Base-by-base conservation (phyloP, 2,329 filamentous ascomycete genomes). In the Ustulina deusta region DNA sequence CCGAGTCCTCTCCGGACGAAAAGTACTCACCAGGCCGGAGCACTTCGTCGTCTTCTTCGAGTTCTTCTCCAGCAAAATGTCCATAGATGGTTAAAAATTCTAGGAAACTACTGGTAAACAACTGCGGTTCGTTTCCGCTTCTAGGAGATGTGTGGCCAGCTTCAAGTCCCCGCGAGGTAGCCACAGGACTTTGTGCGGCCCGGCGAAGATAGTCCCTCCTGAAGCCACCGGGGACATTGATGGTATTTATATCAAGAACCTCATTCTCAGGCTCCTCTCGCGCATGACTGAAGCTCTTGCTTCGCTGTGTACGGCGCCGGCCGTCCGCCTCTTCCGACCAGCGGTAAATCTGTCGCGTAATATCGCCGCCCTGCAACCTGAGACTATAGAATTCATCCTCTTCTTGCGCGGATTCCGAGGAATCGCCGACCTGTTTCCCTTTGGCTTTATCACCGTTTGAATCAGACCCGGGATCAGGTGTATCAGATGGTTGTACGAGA, bases 41-140 rank as follows among this genome's bases (percentile, higher is more conserved):
- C 1, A 90, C 93, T 79, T 98, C 95, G 74, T 98, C 96, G 74
- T 98, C 96, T 80, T 99, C 96, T 78, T 97, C 94, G 13, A 99
- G 86, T 77, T 97, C 92, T 80, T 99, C 96, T 81, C 96, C 96
- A 1, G 96, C 96, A 78, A 99, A 99, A 81, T 99, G 96, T 3
- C 96, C 96, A 74, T 97, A 99, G 34, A 99, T 87, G 7, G 93
- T 94, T 58, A 99, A 79, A 75, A 99, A 99, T 79, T 99, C 97
- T 67, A 99, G 87, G 78, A 99, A 99, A 80, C 92, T 99, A 72
- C 87, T 94, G 0, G 96, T 97, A 66, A 97, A 90, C 36, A 97
- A 84, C 69, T 89, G 88, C 42, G 87, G 87, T 63, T 85, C 84
- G 55, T 80, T 74, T 61, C 76, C 74, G 70, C 68, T 74, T 70